A percentile compares a stretch with the other conserved stretches of the same genome.
Evolutionary conservation across 1,139 yeast species (phyloP).

Genomic region (Taphrina communis): DNA sequence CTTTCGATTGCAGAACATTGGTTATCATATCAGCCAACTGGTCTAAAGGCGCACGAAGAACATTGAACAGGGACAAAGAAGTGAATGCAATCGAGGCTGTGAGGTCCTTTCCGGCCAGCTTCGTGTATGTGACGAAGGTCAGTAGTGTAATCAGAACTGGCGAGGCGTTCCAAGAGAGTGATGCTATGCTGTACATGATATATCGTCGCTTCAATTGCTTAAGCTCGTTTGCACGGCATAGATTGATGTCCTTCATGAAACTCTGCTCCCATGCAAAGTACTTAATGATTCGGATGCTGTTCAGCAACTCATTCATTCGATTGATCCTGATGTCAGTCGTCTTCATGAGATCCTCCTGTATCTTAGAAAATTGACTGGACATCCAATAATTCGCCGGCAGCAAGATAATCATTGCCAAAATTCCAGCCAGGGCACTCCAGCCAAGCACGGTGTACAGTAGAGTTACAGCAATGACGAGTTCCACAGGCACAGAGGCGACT

Average conservation of each 20-base stretch:
- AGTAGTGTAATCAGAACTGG: slow-evolving; percentile 75
- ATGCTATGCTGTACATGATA: slow-evolving; percentile 68
- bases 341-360: slow-evolving; percentile 57
- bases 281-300: slow-evolving; percentile 79
- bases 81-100: slow-evolving; percentile 80
- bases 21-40: slow-evolving; percentile 61
- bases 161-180: slow-evolving; percentile 71
- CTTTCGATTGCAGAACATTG: slow-evolving; percentile 47
- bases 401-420: slow-evolving; percentile 61
- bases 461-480: slow-evolving; percentile 66
- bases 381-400: slow-evolving; percentile 66
- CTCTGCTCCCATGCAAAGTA: slow-evolving; percentile 87
- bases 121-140: slow-evolving; percentile 74
- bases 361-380: slow-evolving; percentile 44
- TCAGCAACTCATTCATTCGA: slow-evolving; percentile 78
- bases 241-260: slow-evolving; percentile 66
- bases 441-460: slow-evolving; percentile 72
- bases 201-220: slow-evolving; percentile 61
- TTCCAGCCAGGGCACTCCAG: slow-evolving; percentile 78
- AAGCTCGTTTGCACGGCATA: slow-evolving; percentile 69
- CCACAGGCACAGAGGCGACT: slow-evolving; percentile 64
- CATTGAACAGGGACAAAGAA: slow-evolving; percentile 63
- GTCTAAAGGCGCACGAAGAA: slow-evolving; percentile 63
- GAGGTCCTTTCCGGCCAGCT: slow-evolving; percentile 65
- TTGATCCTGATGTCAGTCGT: slow-evolving; percentile 80